Conservation (phyloP, 805 yeast species). For the Schizosaccharomyces osmophilus region DNA sequence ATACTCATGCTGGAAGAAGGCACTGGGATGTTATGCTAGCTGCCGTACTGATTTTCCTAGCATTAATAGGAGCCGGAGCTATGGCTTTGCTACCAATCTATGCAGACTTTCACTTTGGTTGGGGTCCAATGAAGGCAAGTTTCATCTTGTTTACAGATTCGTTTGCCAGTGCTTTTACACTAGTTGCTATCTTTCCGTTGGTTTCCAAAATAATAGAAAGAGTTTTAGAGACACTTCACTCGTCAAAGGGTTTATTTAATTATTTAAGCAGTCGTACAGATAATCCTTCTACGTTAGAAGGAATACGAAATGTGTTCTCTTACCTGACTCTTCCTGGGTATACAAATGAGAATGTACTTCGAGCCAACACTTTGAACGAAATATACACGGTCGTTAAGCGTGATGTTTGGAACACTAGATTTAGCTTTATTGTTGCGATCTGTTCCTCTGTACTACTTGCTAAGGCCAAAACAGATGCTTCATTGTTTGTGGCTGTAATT, state of each 20-base stretch:
- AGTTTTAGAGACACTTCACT: neutral
- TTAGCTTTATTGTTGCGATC: neutral
- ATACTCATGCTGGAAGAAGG: neutral
- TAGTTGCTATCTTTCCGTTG: neutral
- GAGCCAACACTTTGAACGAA: neutral
- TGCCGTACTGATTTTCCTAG: neutral
- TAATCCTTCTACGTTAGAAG: neutral
- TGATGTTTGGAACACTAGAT: neutral
- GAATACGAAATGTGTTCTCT: neutral
- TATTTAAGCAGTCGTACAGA: neutral
- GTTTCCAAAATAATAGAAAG: neutral
- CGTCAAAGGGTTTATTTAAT: neutral
- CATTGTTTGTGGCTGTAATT: neutral
- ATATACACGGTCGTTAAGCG: neutral
- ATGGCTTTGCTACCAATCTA: constrained; percentile 1
- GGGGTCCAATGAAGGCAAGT: neutral
- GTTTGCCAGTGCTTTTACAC: neutral
- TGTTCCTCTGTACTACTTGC: neutral
- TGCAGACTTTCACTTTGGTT: neutral
- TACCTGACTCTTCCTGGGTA: neutral
- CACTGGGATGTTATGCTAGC: neutral
- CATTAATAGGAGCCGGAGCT: neutral
- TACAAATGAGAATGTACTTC: no score
- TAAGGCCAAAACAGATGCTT: neutral
- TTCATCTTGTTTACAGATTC: neutral